These are phyloP conservation scores for Capronia americana DNA, from an alignment of 2,329 filamentous ascomycete species.

Conservation along the genomic window DNA sequence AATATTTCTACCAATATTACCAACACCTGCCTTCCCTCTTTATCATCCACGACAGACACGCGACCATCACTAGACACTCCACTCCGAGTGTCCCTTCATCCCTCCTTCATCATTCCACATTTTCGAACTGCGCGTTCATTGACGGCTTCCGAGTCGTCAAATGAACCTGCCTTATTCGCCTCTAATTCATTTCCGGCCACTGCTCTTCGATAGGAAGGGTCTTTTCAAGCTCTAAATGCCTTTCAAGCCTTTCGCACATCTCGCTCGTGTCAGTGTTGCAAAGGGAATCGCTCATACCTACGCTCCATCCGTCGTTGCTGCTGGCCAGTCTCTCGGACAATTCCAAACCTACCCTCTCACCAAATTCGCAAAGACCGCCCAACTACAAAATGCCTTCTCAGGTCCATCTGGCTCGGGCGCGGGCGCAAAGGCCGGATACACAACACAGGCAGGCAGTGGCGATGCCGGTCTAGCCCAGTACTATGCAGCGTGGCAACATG, in stretches of 20 bases:
- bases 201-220: constrained; percentile 69
- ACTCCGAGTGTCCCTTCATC: constrained; percentile 36
- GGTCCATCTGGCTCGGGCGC: constrained; percentile 59
- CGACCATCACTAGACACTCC: constrained; percentile 36
- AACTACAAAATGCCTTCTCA: constrained; percentile 80
- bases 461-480: constrained; percentile 84
- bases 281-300: constrained; percentile 98
- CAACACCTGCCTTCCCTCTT: constrained; percentile 19
- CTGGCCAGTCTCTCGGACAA: constrained; percentile 75
- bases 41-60: constrained; percentile 15
- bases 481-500: constrained; percentile 86
- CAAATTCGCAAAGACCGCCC: constrained; percentile 62
- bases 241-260: constrained; percentile 72
- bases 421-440: constrained; percentile 64
- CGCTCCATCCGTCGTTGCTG: constrained; percentile 95
- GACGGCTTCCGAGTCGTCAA: constrained; percentile 85
- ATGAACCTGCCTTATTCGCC: constrained; percentile 91
- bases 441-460: constrained; percentile 51
- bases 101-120: constrained; percentile 31
- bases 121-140: constrained; percentile 77
- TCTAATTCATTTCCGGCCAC: constrained; percentile 54
- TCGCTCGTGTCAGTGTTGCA: constrained; percentile 96
- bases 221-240: constrained; percentile 84
- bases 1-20: constrained; percentile 21
- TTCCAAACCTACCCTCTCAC: constrained; percentile 58